phyloP scores from a whole-genome alignment of 148 eudicot genomes.

The Dianthus caryophyllus region DNA sequence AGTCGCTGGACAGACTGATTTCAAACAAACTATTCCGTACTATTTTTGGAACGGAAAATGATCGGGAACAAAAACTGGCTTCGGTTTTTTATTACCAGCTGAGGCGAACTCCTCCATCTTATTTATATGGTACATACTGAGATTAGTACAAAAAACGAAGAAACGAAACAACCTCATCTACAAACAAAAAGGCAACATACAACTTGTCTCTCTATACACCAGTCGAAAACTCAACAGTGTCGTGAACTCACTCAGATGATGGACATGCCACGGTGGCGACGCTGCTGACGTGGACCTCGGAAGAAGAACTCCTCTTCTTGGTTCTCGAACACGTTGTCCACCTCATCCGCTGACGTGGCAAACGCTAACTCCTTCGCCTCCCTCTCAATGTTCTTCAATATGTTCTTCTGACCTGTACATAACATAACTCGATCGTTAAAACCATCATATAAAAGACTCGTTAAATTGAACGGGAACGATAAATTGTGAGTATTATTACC shows the following conservation, averaged over 20 bases:
- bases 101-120: slow-evolving; percentile 6
- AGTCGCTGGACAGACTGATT: too few relatives aligned
- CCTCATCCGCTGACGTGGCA: slow-evolving; percentile 39
- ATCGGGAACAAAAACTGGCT: slow-evolving; percentile 20
- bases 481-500: slow-evolving; percentile 32
- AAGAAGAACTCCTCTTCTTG: slow-evolving; percentile 61
- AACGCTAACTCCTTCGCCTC: slow-evolving; percentile 73
- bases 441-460: too few relatives aligned
- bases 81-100: slow-evolving; percentile 13
- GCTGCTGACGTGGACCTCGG: slow-evolving; percentile 45
- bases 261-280: slow-evolving; percentile 19
- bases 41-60: too few relatives aligned
- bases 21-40: too few relatives aligned
- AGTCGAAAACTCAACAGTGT: not conserved
- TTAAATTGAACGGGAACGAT: too few relatives aligned
- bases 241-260: slow-evolving; percentile 12
- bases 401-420: slow-evolving; percentile 45
- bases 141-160: not conserved
- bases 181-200: not conserved
- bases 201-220: slow-evolving; percentile 11
- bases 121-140: slow-evolving; percentile 14
- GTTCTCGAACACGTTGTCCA: slow-evolving; percentile 42
- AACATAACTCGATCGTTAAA: not conserved
- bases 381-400: slow-evolving; percentile 48
- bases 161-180: not conserved